A percentile compares a stretch with the other conserved stretches of the same genome.
These are phyloP conservation scores for Solanum commersonii DNA, from an alignment of 257 asterid species.

Conservation along the genomic window DNA sequence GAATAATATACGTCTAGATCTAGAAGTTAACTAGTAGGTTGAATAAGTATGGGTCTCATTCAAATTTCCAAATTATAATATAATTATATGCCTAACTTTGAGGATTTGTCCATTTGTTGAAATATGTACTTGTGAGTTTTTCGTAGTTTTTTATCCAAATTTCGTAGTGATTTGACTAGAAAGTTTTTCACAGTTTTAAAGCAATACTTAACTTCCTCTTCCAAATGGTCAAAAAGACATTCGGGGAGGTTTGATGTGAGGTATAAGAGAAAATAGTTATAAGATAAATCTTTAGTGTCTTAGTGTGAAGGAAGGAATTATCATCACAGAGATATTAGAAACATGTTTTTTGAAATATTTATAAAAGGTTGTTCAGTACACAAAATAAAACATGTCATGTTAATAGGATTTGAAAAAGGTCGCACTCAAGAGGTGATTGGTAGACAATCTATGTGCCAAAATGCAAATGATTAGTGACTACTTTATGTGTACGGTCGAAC, in stretches of 20 bases:
- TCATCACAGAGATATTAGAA: not conserved
- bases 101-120: not conserved
- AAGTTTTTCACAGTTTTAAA: not conserved
- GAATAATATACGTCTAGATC: not conserved
- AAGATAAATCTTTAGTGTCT: too few relatives aligned
- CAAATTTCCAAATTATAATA: not conserved
- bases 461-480: not conserved
- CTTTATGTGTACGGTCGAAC: not conserved
- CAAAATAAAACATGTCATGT: not conserved
- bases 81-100: not conserved
- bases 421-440: not conserved
- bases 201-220: not conserved
- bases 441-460: not conserved
- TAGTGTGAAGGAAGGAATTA: not conserved
- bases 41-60: not conserved
- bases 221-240: not conserved
- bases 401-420: accelerated
- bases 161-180: not conserved
- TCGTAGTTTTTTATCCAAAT: not conserved
- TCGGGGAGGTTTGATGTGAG: not conserved
- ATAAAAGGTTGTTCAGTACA: not conserved
- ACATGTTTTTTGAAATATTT: not conserved
- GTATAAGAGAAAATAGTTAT: not conserved
- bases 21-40: not conserved
- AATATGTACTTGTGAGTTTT: not conserved